Base-by-base conservation (phyloP, 495 filamentous ascomycete genomes). In the Sporormia fimetaria region DNA sequence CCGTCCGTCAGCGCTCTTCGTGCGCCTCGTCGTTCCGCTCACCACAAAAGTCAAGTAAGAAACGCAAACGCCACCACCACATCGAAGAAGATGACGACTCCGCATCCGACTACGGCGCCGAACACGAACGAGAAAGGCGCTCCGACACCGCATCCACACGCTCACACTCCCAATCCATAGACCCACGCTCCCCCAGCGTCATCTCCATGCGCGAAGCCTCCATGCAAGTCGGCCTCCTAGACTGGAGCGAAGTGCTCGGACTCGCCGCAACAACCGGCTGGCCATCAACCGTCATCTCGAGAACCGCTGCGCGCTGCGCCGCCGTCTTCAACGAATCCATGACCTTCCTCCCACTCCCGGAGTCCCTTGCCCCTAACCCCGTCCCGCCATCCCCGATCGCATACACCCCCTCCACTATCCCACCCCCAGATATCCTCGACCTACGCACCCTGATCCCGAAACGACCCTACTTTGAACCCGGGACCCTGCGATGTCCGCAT, bases 161-260 rank as follows among this genome's bases (percentile, higher is more conserved):
- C 15, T 7, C 11, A 5, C 7, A 26, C 9, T 8, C 25, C 11
- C 1, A 17, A 3, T 30, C 24, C 6, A 29, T 10, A 17, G 9
- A 9, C 12, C 14, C 8, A 17, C 14, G 16, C 21, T 20, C 21
- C 14, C 18, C 7, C 12, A 28, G 34, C 14, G 21, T 15, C 11
- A 37, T 33, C 17, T 21, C 12, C 24, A 44, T 31, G 5, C 21
- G 17, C 15, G 29, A 26, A 14, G 16, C 20, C 27, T 26, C 34
- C 3, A 10, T 9, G 12, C 30, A 42, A 12, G 3, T 22, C 14
- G 32, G 32, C 4, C 60, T 76, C 4, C 73, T 82, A 2, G 81
- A 88, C 57, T 94, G 86, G 86, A 78, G 78, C 29, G 80, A 87
- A 39, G 70, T 90, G 1, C 57, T 92, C 21, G 80, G 81, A 6